Evolutionary conservation across 2,329 filamentous ascomycete genomes (phyloP).

Genomic region (Colletotrichum horii): DNA sequence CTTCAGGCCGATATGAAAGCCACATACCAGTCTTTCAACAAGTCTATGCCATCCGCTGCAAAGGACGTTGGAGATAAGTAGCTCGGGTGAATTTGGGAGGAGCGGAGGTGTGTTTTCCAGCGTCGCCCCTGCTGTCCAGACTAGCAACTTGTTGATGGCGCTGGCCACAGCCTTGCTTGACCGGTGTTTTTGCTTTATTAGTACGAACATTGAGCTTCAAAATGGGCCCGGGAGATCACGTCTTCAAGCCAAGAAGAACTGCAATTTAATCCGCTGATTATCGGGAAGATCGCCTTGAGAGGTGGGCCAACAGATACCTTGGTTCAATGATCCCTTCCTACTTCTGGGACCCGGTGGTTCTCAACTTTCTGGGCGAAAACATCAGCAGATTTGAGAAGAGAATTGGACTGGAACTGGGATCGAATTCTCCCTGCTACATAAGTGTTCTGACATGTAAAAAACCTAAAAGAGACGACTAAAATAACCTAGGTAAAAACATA

Average conservation of each 20-base stretch:
- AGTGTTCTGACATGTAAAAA: too few species aligned
- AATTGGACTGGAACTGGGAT: too few species aligned
- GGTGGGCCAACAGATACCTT: background rate
- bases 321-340: too few species aligned
- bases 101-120: background rate
- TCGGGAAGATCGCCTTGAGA: fast-evolving
- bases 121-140: background rate
- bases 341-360: too few species aligned
- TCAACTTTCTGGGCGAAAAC: too few species aligned
- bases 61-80: background rate
- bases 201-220: background rate
- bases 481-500: too few species aligned
- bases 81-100: background rate
- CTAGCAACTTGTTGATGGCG: background rate
- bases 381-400: too few species aligned
- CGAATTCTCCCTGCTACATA: too few species aligned
- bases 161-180: background rate
- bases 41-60: background rate
- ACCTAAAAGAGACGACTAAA: too few species aligned
- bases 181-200: fast-evolving
- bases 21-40: conserved; percentile 3
- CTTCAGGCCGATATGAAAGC: conserved; percentile 3
- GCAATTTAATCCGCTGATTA: fast-evolving
- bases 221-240: fast-evolving
- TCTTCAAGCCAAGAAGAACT: fast-evolving